phyloP scores from a whole-genome alignment of 2,329 filamentous ascomycete genomes.

The Boeremia lycopersici region DNA sequence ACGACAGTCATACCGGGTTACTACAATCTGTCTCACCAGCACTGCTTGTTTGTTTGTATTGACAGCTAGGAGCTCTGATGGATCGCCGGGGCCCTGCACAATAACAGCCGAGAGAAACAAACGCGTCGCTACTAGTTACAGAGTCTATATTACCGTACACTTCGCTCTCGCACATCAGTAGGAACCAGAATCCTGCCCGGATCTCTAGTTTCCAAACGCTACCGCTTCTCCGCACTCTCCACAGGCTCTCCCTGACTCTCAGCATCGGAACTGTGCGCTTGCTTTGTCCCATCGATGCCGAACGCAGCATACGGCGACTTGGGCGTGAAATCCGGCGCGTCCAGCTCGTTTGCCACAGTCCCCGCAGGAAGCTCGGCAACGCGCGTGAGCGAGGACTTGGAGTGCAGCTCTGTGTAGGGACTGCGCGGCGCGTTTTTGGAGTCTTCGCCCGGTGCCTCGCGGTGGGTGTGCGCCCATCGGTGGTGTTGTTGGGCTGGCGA shows the following conservation, averaged over 20 bases:
- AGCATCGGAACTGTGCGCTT: background rate
- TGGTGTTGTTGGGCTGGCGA: background rate
- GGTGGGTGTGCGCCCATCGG: background rate
- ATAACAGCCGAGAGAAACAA: no score
- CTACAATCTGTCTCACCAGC: no score
- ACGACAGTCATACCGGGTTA: no score
- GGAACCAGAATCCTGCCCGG: no score
- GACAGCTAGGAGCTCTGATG: no score
- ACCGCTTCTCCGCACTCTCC: background rate
- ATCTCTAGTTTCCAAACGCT: no score
- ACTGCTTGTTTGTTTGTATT: no score
- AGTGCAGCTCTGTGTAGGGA: conserved; percentile 5
- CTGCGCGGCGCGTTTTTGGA: background rate
- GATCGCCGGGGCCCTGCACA: no score
- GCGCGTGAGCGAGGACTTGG: background rate
- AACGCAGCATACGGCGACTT: background rate
- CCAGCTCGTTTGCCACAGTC: conserved; percentile 2
- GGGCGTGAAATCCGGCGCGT: background rate
- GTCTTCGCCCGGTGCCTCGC: conserved; percentile 6
- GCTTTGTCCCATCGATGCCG: background rate
- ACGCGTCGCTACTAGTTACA: no score
- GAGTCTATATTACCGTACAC: no score
- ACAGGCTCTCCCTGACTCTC: background rate
- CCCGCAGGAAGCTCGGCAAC: conserved; percentile 10
- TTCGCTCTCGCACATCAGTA: no score